Evolutionary conservation across 768 basidiomycete genomes (phyloP), one percentile per base, ranked within the genome.

Genomic region (Lentinus brumalis): DNA sequence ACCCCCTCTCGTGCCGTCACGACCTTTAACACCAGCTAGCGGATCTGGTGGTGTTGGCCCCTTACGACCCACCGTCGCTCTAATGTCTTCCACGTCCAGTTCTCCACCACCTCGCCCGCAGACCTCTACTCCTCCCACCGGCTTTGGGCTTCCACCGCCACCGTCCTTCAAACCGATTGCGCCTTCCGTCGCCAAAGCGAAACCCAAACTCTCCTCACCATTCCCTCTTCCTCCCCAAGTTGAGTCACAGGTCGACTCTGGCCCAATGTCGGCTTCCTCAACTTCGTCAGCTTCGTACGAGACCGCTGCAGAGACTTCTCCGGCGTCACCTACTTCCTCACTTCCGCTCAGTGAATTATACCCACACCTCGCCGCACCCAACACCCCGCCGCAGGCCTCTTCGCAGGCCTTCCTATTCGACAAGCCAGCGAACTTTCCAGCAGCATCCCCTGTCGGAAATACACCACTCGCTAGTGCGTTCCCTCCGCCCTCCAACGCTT

Each of bases 301-400:
- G 50, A 61, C 60, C 15, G 55, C 56, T 16, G 62, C 49, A 8
- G 62, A 63, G 26, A 29, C 50, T 5, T 59, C 59, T 3, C 66
- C 66, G 1, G 40, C 51, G 11, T 63, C 67, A 4, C 67, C 67
- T 5, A 57, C 65, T 1, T 68, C 67, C 9, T 30, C 56, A 0
- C 41, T 61, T 5, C 67, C 67, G 14, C 47, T 68, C 50, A 65
- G 60, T 5, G 29, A 62, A 14, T 26, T 68, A 32, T 68, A 68
- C 35, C 67, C 67, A 6, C 53, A 66, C 21, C 38, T 60, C 14
- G 52, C 30, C 35, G 30, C 54, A 2, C 58, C 58, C 5, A 15
- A 35, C 6, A 64, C 49, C 21, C 62, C 62, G 4, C 53, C 58
- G 3, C 50, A 45, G 44, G 9, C 45, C 26, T 60, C 62, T 18